These are phyloP conservation scores for Tetrapisispora pingtungensis DNA, from an alignment of 805 yeast genomes.

Conservation along the genomic window DNA sequence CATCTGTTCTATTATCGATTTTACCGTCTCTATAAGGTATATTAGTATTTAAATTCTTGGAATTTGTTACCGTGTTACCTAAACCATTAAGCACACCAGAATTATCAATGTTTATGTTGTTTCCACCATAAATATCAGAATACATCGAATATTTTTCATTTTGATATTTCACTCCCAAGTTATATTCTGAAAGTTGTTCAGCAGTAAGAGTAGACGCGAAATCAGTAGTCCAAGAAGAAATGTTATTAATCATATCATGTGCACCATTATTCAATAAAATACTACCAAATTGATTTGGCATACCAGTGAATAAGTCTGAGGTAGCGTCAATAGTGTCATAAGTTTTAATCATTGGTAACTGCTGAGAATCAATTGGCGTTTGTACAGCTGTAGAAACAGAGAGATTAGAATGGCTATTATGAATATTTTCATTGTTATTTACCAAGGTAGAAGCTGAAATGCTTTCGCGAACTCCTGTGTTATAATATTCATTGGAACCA, in stretches of 20 bases:
- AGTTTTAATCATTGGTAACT: conserved; percentile 1
- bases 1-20: background rate
- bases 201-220: conserved; percentile 5
- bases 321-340: background rate
- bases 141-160: conserved; percentile 1
- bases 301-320: background rate
- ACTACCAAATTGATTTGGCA: conserved; percentile 1
- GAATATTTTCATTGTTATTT: background rate
- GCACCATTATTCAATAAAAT: conserved; percentile 31
- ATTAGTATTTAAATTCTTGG: background rate
- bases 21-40: background rate
- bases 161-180: background rate
- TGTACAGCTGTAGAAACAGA: conserved; percentile 1
- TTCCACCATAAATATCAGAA: background rate
- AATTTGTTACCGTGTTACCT: background rate
- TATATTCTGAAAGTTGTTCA: background rate
- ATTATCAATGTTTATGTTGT: background rate
- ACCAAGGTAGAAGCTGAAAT: background rate
- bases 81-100: background rate
- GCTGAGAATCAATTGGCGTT: background rate
- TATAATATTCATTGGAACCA: background rate
- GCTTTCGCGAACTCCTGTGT: background rate
- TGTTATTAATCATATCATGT: conserved; percentile 50
- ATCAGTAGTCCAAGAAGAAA: conserved; percentile 45
- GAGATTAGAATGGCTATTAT: background rate